Percentiles rank a stretch among this genome's conserved stretches.
These are phyloP conservation scores for Endocarpon pusillum DNA, from an alignment of 495 filamentous ascomycete species.

Conservation along the genomic window DNA sequence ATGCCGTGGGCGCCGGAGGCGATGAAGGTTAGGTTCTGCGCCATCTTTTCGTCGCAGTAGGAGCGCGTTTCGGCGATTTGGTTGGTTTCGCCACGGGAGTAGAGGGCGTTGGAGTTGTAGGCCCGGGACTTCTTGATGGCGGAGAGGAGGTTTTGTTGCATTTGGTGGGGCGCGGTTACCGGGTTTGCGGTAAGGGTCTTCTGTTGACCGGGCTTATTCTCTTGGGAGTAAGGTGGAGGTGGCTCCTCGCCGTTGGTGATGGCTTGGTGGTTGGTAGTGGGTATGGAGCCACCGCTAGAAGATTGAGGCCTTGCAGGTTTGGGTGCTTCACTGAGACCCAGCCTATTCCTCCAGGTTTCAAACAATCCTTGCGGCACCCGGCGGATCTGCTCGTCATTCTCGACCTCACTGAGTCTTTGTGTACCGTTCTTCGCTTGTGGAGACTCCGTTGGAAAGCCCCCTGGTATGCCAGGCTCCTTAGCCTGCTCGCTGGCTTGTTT, in stretches of 20 bases:
- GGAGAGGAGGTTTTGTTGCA: conserved; percentile 47
- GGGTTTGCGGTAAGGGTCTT: conserved; percentile 20
- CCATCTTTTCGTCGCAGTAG: conserved; percentile 72
- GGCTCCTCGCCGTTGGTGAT: no score
- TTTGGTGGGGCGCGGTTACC: conserved; percentile 30
- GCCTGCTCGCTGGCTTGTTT: conserved; percentile 7
- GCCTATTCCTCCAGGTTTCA: no score
- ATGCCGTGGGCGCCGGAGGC: conserved; percentile 54
- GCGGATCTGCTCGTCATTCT: no score
- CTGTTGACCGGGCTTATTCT: conserved; percentile 21
- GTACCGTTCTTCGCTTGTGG: no score
- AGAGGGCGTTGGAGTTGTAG: conserved; percentile 54
- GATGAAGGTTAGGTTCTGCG: conserved; percentile 61
- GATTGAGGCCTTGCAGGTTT: no score
- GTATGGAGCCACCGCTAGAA: no score
- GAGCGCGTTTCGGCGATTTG: conserved; percentile 68
- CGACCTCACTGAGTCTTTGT: no score
- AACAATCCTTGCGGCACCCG: no score
- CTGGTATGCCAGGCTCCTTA: conserved; percentile 39
- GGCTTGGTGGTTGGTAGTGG: no score
- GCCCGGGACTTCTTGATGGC: conserved; percentile 70
- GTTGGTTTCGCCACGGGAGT: conserved; percentile 50
- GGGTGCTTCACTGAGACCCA: no score
- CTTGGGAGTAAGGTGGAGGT: conserved; percentile 29
- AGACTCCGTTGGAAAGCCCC: conserved; percentile 47